Conservation (phyloP, 1,284 basidiomycete genomes). For the Athelia psychrophila region DNA sequence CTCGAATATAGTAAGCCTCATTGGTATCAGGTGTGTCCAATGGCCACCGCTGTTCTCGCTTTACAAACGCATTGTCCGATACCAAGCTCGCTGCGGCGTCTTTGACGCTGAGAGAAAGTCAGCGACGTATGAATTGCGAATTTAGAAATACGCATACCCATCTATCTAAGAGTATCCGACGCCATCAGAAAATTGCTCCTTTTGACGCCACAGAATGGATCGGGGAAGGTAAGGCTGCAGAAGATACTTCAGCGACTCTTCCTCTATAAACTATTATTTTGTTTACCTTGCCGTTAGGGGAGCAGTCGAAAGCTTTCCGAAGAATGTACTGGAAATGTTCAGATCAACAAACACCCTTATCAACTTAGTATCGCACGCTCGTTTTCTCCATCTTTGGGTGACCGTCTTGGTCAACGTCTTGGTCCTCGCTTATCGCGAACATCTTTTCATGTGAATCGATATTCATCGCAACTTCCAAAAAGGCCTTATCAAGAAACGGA, state of each 20-base stretch:
- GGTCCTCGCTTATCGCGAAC: conserved; percentile 82
- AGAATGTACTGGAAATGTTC: conserved; percentile 76
- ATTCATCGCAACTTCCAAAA: conserved; percentile 94
- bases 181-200: conserved; percentile 99
- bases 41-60: conserved; percentile 77
- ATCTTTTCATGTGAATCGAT: conserved; percentile 87
- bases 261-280: background rate
- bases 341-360: conserved; percentile 5
- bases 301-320: conserved; percentile 94
- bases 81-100: conserved; percentile 77
- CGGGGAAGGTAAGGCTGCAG: conserved; percentile 87
- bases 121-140: background rate
- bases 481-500: conserved; percentile 97
- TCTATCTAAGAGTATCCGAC: conserved; percentile 99
- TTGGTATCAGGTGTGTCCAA: conserved; percentile 92
- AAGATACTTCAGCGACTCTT: background rate
- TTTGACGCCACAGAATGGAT: conserved; percentile 97
- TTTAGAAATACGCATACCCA: conserved; percentile 49
- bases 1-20: conserved; percentile 94
- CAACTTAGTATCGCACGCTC: conserved; percentile 7
- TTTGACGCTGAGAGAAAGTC: conserved; percentile 67
- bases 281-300: conserved; percentile 77
- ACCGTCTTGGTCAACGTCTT: conserved; percentile 83
- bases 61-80: conserved; percentile 81
- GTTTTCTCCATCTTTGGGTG: conserved; percentile 94